Evolutionary conservation across 768 basidiomycete species (phyloP).

Genomic region (Termitomyces sp.): DNA sequence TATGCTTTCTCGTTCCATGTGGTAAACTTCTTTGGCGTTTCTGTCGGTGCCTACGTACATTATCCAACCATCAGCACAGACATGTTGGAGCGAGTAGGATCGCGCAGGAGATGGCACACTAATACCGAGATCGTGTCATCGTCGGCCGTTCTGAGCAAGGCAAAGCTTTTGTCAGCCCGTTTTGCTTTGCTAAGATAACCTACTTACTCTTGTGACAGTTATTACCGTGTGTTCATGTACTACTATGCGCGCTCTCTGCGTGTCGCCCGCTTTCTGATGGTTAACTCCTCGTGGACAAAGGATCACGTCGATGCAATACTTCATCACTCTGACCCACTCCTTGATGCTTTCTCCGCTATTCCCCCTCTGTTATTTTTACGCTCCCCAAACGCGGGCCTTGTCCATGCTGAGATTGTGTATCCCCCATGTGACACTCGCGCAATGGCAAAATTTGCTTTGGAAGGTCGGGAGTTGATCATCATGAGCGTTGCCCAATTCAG

Average conservation of each 20-base stretch:
- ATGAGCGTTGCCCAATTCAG: conserved; percentile 92
- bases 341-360: conserved; percentile 40
- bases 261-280: conserved; percentile 76
- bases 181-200: background rate
- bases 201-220: conserved; percentile 37
- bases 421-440: conserved; percentile 88
- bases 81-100: conserved; percentile 80
- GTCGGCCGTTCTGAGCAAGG: conserved; percentile 44
- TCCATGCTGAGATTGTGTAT: conserved; percentile 56
- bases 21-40: conserved; percentile 58
- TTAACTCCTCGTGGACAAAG: conserved; percentile 94
- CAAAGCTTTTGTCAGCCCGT: conserved; percentile 52
- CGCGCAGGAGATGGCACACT: conserved; percentile 53
- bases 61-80: conserved; percentile 95
- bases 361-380: conserved; percentile 35
- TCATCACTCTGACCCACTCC: conserved; percentile 40
- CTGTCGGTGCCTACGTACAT: conserved; percentile 89
- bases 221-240: conserved; percentile 85
- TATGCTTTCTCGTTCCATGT: conserved; percentile 91
- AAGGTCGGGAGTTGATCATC: conserved; percentile 54
- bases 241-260: conserved; percentile 74
- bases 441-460: conserved; percentile 52
- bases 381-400: conserved; percentile 18
- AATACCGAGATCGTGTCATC: conserved; percentile 54
- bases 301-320: conserved; percentile 77